Base-by-base conservation (phyloP, 192 early-diverging fungal genomes). In the Fimicolochytrium jonesii region DNA sequence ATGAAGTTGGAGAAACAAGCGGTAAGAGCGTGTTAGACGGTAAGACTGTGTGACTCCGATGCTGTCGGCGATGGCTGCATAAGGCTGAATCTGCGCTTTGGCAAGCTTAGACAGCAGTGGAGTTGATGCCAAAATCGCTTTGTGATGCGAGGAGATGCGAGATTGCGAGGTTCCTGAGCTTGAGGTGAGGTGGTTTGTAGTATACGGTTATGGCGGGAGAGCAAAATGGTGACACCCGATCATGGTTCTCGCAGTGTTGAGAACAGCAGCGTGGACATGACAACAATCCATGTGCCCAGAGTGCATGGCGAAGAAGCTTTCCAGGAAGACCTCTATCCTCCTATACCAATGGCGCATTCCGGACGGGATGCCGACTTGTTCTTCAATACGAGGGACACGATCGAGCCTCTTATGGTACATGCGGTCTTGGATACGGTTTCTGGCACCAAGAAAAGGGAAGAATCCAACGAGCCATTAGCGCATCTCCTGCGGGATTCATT, bases 101-200 rank as follows among this genome's bases (percentile, higher is more conserved):
- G n/a, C n/a, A n/a, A n/a, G n/a, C 28, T 7, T 34, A 61, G 59
- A 59, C 52, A 3, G 57, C 57, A 22, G 20, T 57, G 26, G 64
- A 68, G 13, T n/a, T 72, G 20, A 22, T 68, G 35, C 66, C 70
- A 0, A 72, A 72, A 47, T 9, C 18, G 9, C 13, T 49, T 10
- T 68, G 64, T 43, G 46, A 47, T 26, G 30, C 6, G 7, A 13
- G 10, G 22, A 72, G 68, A 55, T 61, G 54, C 28, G 70, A 72
- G 43, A 57, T 72, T 20, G 70, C 70, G 0, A 35, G 70, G 23
- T 72, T 72, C 31, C 17, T 69, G 22, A n/a, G 32, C 23, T 55
- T 68, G 33, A 55, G 65, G 60, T 58, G 33, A n/a, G n/a, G n/a
- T n/a, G n/a, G n/a, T 30, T 52, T 11, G 29, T 31, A 64, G 61